Base-by-base conservation (phyloP, 2,329 filamentous ascomycete species). In the Pseudofabraea citricarpa region DNA sequence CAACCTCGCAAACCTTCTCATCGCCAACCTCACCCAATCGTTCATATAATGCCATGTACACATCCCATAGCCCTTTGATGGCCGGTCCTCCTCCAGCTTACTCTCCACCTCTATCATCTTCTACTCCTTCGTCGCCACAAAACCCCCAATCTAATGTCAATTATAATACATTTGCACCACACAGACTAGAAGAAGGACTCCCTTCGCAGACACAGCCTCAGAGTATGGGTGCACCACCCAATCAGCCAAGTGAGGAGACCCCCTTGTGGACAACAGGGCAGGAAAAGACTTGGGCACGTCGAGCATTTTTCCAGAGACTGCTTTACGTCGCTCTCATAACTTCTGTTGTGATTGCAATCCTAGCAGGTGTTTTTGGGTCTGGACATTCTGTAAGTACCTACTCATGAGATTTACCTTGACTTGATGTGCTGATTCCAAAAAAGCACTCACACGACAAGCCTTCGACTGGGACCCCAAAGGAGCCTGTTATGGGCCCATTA, bases 71-170 rank as follows among this genome's bases (percentile, higher is more conserved):
- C 40, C 20, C 46, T n/a, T 43, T 48, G 10, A 45, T 56, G 24
- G 44, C 40, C 26, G 50, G 47, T 19, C 52, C 56, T 23, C 58
- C 57, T 27, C 57, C 57, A 41, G 55, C 57, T 12, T 60, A 60
- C 42, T 47, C 51, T 20, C 49, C 52, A 42, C 26, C 45, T 40
- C 32, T 44, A 31, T 24, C 43, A 16, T 36, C 33, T 23, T 44
- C 39, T 36, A 26, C 32, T 33, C 43, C 37, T 43, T 38, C 8
- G 15, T 24, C 36, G 21, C 21, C 32, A 6, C 35, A 37, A 41
- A 22, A 40, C 16, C 38, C 46, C 12, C 18, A 26, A 18, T 22
- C 41, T 20, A 41, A 41, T 8, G 35, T 33, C 35, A 45, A 40
- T 7, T 60, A 59, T 36, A 57, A 49, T 26, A 57, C 53, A 5